Evolutionary conservation across 2,329 filamentous ascomycete species (phyloP).

Genomic region (Leptoxyphium fumago): DNA sequence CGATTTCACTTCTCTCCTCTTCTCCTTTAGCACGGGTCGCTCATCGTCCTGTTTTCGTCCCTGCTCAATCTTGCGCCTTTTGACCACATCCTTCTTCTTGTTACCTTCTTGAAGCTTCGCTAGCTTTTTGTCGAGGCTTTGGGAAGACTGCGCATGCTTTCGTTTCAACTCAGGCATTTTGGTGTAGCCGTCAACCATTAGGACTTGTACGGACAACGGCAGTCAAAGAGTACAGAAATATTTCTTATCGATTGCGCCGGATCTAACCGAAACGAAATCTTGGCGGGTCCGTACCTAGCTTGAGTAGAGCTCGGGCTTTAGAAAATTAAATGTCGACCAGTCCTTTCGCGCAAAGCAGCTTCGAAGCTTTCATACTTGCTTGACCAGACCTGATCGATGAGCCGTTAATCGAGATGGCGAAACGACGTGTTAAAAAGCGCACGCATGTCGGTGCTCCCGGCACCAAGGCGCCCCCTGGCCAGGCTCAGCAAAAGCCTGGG

Average conservation of each 20-base stretch:
- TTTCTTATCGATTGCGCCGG: not conserved
- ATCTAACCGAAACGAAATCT: not conserved
- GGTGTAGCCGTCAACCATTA: no score
- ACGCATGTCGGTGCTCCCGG: conserved; percentile 61
- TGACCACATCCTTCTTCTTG: not conserved
- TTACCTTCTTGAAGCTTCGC: not conserved
- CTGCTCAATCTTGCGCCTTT: not conserved
- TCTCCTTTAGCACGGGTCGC: not conserved
- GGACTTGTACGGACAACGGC: no score
- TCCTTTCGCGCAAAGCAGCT: not conserved
- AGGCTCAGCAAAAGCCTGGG: conserved; percentile 40
- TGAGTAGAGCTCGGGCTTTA: not conserved
- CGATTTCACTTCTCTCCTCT: conserved; percentile 5
- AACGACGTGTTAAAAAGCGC: conserved; percentile 71
- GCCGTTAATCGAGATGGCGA: conserved; percentile 47
- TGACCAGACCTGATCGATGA: not conserved
- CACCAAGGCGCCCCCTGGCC: conserved; percentile 33
- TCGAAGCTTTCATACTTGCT: conserved; percentile 2
- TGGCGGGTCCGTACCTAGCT: not conserved
- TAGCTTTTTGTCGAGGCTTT: not conserved
- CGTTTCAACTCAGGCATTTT: not conserved
- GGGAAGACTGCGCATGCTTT: not conserved
- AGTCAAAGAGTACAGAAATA: not conserved
- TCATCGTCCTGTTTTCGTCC: not conserved
- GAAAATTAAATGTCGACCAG: not conserved